Percentiles rank a stretch among this genome's conserved stretches.
Evolutionary conservation across 805 yeast species (phyloP).

Genomic region (Yamadazyma scolyti): DNA sequence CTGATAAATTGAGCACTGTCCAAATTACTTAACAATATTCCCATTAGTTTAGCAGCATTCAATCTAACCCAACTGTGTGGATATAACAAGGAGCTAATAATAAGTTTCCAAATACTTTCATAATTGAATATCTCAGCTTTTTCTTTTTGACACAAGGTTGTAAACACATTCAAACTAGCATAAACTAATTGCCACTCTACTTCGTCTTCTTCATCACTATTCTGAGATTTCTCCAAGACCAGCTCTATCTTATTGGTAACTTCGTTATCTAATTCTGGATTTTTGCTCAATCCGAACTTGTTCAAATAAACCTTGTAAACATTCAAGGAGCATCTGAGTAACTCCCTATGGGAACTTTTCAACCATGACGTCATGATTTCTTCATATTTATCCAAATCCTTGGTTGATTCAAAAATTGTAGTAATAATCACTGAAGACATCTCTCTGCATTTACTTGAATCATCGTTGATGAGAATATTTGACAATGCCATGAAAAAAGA

Average conservation of each 20-base stretch:
- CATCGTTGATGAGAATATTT: conserved; percentile 74
- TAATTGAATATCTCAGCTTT: conserved; percentile 30
- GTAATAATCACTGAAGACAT: conserved; percentile 66
- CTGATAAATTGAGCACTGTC: conserved; percentile 32
- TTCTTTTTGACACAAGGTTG: conserved; percentile 36
- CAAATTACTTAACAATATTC: conserved; percentile 44
- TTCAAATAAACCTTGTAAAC: conserved; percentile 60
- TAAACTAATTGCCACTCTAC: conserved; percentile 79
- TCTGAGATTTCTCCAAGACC: conserved; percentile 21
- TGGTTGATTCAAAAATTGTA: conserved; percentile 41
- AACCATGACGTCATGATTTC: conserved; percentile 60
- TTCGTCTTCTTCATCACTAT: conserved; percentile 33
- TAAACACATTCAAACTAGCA: conserved; percentile 53
- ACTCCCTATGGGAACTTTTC: conserved; percentile 47
- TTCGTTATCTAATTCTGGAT: conserved; percentile 36
- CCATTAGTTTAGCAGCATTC: conserved; percentile 56
- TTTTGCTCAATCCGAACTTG: conserved; percentile 41
- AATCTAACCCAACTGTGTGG: conserved; percentile 94
- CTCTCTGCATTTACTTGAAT: conserved; percentile 74
- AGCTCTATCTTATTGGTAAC: conserved; percentile 21
- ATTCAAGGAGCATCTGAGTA: conserved; percentile 71
- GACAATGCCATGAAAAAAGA: conserved; percentile 84
- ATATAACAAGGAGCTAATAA: conserved; percentile 58
- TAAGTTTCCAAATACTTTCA: conserved; percentile 45
- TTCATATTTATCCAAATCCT: conserved; percentile 33